Evolutionary conservation across 495 filamentous ascomycete genomes (phyloP), one percentile per base, ranked within the genome.

Genomic region (Podospora pseudopauciseta): DNA sequence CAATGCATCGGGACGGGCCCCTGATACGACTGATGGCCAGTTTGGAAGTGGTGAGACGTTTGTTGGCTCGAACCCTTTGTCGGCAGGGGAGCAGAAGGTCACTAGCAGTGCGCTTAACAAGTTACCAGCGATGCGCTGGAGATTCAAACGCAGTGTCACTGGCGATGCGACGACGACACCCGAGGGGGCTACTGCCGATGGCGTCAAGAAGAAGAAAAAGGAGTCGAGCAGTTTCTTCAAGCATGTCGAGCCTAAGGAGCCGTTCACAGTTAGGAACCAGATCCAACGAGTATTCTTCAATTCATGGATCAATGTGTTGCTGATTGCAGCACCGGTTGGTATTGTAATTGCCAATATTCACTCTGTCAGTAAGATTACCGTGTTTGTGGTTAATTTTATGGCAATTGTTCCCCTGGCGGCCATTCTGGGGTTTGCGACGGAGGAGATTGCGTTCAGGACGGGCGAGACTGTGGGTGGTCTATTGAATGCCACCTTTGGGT

Each of bases 361-460:
- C 23, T 72, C 83, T 23, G 80, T 87, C 28, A 81, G 84, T 67
- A 80, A 81, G 2, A 79, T 90, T 32, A 84, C 80, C 16, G 84
- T 93, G n/a, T 96, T 96, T 73, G 86, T 91, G 28, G 84, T 95
- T 72, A 96, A 96, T 79, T 96, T 96, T 74, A 86, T 95, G 68
- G 92, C 92, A 53, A 96, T 96, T 68, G 85, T 96, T 61, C 94
- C 94, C 20, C 83, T 97, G 39, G 94, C 94, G n/a, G 90, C 92
- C 1, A 79, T 97, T 78, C 80, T 97, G 70, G 92, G 92, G 74
- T 96, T 94, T 78, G 93, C 92, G 44, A 97, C 94, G 2, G 94
- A 97, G 80, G 92, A 97, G 78, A 83, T 97, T 71, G 87, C 91
- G 7, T 87, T 90, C 16, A 89, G 91, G 59, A 87, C 93, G 19